Conservation (phyloP, 768 basidiomycete species). For the Neoboletus subvelutipes region DNA sequence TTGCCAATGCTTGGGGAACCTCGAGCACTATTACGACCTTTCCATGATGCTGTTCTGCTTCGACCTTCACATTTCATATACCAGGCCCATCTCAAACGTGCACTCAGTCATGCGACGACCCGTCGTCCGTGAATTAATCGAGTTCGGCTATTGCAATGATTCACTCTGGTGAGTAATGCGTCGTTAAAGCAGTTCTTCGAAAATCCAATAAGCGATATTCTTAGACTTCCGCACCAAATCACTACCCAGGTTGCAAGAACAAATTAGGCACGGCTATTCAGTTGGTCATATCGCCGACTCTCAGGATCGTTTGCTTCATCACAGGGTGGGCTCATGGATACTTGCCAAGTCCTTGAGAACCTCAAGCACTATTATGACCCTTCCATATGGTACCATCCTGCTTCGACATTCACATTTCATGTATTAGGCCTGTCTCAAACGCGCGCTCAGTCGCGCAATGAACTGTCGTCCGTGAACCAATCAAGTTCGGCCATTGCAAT, state of each 20-base stretch:
- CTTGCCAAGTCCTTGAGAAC: no score
- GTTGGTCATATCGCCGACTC: slow-evolving; percentile 35
- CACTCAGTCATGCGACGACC: no score
- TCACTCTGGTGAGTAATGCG: slow-evolving; percentile 28
- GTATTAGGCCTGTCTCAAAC: no score
- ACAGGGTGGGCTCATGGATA: no score
- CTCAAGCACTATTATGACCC: no score
- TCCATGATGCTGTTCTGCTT: slow-evolving; percentile 26
- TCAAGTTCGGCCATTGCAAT: no score
- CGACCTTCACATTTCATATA: slow-evolving; percentile 31
- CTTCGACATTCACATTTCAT: no score
- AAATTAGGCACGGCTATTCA: slow-evolving; percentile 33
- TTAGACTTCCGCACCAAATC: slow-evolving; percentile 29
- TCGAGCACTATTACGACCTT: no score
- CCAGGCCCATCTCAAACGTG: slow-evolving; percentile 32
- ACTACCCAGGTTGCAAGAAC: slow-evolving; percentile 19
- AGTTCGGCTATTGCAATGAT: slow-evolving; percentile 34
- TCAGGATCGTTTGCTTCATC: no score
- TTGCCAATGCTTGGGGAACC: slow-evolving; percentile 17
- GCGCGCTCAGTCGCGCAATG: no score
- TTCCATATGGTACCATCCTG: no score
- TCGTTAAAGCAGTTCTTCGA: slow-evolving; percentile 26
- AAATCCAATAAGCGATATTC: slow-evolving; percentile 33
- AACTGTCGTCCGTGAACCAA: no score
- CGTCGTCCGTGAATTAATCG: slow-evolving; percentile 33